A percentile compares a stretch with the other conserved stretches of the same genome.
These are phyloP conservation scores for Eucommia ulmoides DNA, from an alignment of 257 asterid genomes.

Conservation along the genomic window DNA sequence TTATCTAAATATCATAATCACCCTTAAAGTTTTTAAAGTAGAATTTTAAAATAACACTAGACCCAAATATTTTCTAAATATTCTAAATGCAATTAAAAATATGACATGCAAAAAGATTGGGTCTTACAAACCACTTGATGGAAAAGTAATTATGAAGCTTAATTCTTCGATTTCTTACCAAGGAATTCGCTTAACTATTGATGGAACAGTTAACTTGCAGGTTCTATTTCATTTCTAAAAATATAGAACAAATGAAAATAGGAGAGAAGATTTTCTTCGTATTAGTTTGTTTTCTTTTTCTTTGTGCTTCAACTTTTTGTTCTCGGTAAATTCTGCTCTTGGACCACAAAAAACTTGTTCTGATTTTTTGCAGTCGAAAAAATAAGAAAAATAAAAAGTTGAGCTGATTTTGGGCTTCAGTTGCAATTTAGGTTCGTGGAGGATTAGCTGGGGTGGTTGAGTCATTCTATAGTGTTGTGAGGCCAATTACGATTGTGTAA, in stretches of 20 bases:
- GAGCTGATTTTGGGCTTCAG: not conserved
- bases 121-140: slow-evolving; percentile 1
- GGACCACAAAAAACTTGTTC: no score
- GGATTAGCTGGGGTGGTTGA: slow-evolving; percentile 88
- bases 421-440: slow-evolving; percentile 56
- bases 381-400: not conserved
- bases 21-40: no score
- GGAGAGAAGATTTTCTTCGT: not conserved
- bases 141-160: slow-evolving; percentile 26
- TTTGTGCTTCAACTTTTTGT: not conserved
- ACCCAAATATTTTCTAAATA: no score
- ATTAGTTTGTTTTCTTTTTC: not conserved
- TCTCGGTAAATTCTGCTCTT: no score
- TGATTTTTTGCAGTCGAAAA: not conserved
- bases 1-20: no score
- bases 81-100: no score
- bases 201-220: slow-evolving; percentile 73
- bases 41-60: no score
- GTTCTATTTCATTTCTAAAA: slow-evolving; percentile 14
- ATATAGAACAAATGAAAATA: no score
- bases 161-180: slow-evolving; percentile 53
- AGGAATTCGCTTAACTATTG: slow-evolving; percentile 55
- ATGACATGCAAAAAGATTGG: no score
- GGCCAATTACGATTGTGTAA: slow-evolving; percentile 68
- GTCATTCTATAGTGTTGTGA: slow-evolving; percentile 68